Evolutionary conservation across 2,329 filamentous ascomycete species (phyloP).

Genomic region (Nannizziopsis arthrosporioides): DNA sequence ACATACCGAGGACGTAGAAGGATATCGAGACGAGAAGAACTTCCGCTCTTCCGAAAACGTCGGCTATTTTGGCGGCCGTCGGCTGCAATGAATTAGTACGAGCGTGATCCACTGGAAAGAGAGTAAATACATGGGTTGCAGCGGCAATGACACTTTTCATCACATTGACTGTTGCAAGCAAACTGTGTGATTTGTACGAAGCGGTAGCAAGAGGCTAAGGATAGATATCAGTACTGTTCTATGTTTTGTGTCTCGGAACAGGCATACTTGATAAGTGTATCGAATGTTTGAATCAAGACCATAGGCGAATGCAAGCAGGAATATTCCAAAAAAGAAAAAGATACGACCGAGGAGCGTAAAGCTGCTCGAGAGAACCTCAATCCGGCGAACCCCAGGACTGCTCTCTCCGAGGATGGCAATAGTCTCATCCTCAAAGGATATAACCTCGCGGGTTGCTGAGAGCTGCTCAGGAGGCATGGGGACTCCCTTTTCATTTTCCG

Average conservation of each 20-base stretch:
- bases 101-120: background rate
- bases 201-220: slow-evolving; percentile 43
- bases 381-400: slow-evolving; percentile 46
- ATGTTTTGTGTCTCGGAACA: slow-evolving; percentile 11
- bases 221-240: slow-evolving; percentile 13
- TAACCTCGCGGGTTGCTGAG: too few species aligned
- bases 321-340: slow-evolving; percentile 49
- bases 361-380: slow-evolving; percentile 45
- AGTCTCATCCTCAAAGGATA: background rate
- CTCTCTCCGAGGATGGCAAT: slow-evolving; percentile 19
- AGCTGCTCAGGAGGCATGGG: too few species aligned
- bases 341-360: slow-evolving; percentile 44
- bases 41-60: slow-evolving; percentile 52
- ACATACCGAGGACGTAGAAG: slow-evolving; percentile 43
- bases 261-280: slow-evolving; percentile 39
- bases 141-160: slow-evolving; percentile 49
- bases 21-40: slow-evolving; percentile 44
- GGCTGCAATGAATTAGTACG: slow-evolving; percentile 29
- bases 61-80: slow-evolving; percentile 50
- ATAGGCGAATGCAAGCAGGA: slow-evolving; percentile 54
- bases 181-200: slow-evolving; percentile 42
- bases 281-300: slow-evolving; percentile 49
- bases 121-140: slow-evolving; percentile 36
- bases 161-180: slow-evolving; percentile 48
- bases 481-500: too few species aligned